Evolutionary conservation across 1,284 basidiomycete genomes (phyloP), one percentile per base, ranked within the genome.

Genomic region (Athelia sp.): DNA sequence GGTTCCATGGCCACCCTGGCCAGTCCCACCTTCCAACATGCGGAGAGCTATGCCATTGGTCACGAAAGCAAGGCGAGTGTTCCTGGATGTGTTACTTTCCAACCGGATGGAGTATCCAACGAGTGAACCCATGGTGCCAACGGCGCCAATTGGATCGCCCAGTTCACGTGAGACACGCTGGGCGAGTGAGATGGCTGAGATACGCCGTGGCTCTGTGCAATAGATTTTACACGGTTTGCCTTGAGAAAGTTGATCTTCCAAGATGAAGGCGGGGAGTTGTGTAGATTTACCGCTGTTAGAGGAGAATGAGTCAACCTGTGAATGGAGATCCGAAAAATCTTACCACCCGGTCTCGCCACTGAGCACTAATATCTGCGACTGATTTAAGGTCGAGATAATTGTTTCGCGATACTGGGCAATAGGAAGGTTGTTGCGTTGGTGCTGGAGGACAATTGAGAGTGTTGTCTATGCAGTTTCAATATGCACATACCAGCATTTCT

Each of bases 301-400:
- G 50, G 32, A 35, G 17, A 40, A 29, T 49, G 50, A 52, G 23
- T 13, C 17, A 36, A 14, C 17, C 45, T 15, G 13, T 1, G 10
- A 38, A 24, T 8, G 43, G 22, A 46, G 26, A 34, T 22, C 34
- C 34, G 42, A 17, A 35, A n/a, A 4, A 23, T 58, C 70, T 60
- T 58, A 90, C 90, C 93, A 99, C 58, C 97, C 97, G 3, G 97
- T 99, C 71, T 99, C 97, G 42, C 97, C 97, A 60, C 93, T 96
- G 1, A 99, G 75, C 0, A 99, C 94, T 35, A 98, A 75, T 15
- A 98, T 81, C 61, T 97, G 95, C 4, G 85, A 84, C n/a, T 73
- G 67, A 44, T 90, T 84, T 43, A 99, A 70, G 0, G 79, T 78
- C 4, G 81, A 72, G 18, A 92, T 71, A 48, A 99, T 97, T 43